Base-by-base conservation (phyloP, 2,329 filamentous ascomycete genomes). In the Penicillium sp. region DNA sequence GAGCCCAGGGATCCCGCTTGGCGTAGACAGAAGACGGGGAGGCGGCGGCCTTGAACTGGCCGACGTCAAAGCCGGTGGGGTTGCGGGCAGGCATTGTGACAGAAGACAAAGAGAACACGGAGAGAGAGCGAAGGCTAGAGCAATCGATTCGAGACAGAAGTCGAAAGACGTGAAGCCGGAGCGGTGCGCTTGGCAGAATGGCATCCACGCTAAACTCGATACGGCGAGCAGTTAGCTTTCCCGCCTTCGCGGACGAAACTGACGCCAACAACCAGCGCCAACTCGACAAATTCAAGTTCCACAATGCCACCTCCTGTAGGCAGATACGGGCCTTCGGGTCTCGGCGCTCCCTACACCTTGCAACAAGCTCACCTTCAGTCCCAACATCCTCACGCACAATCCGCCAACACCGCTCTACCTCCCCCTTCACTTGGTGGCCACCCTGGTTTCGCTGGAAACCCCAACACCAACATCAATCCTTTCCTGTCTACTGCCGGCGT, bases 21-120 rank as follows among this genome's bases (percentile, higher is more conserved):
- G 73, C 73, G 61, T 65, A 76, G 52, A 66, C 58, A 59, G 80
- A 80, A 56, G 78, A 77, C 62, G 76, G 81, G 59, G 84, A 84
- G 64, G 89, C 79, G 42, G 91, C 81, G 59, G 83, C 84, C 70
- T 85, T 88, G 75, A 92, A 86, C 75, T 89, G 88, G 72, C 84
- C 85, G 68, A 90, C 82, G 79, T 94, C 87, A 82, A 97, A 97
- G 77, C 93, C 93, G 67, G 93, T 96, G 75, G 95, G 84, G 81
- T 90, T 81, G 78, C 69, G 67, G 55, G 75, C 70, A 63, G 80
- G 74, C 81, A 84, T 83, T 66, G 63, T 74, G 61, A 48, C 38
- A 21, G 33, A 44, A 39, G 36, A 49, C 34, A 64, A 56, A 58
- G 50, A 54, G 24, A 26, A 7, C 13, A 52, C 16, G 51, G n/a